A percentile compares a stretch with the other conserved stretches of the same genome.
Conservation (phyloP, 495 filamentous ascomycete species). For the Chaetomium cochliodes region DNA sequence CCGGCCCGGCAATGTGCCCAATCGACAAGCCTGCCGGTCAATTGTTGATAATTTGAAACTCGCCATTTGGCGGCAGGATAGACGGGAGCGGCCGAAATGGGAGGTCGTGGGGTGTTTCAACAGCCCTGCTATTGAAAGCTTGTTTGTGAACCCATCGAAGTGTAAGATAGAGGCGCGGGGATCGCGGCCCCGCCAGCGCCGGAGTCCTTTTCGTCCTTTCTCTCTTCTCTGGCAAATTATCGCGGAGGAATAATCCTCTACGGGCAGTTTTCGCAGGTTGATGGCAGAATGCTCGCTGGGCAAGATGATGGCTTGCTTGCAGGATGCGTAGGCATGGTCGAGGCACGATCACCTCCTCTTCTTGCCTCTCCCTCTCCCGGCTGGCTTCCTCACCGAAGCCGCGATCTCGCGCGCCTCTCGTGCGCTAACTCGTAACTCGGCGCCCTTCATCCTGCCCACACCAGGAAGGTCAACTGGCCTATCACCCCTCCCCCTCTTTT, state of each 20-base stretch:
- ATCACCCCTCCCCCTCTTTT: constrained; percentile 48
- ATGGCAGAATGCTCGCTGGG: background rate
- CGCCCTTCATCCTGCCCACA: constrained; percentile 76
- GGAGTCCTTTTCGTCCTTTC: background rate
- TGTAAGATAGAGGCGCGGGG: background rate
- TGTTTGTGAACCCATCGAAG: background rate
- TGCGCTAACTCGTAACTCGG: constrained; percentile 74
- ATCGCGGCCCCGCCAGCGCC: background rate
- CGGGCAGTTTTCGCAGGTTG: background rate
- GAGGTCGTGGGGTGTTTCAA: background rate
- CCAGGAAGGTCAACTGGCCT: constrained; percentile 69
- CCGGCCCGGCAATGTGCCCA: background rate
- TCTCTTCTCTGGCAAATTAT: background rate
- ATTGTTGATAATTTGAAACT: background rate
- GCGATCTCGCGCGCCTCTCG: constrained; percentile 71
- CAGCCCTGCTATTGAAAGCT: constrained; percentile 2
- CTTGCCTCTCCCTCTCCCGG: constrained; percentile 34
- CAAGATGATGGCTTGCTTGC: background rate
- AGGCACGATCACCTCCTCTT: constrained; percentile 28
- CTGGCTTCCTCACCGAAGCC: constrained; percentile 32
- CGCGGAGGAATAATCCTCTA: background rate
- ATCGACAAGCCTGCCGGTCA: background rate
- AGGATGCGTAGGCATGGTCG: background rate
- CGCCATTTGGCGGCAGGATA: background rate
- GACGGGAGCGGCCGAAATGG: background rate